Conservation (phyloP, 2,329 filamentous ascomycete species). For the Microcera coccophila region DNA sequence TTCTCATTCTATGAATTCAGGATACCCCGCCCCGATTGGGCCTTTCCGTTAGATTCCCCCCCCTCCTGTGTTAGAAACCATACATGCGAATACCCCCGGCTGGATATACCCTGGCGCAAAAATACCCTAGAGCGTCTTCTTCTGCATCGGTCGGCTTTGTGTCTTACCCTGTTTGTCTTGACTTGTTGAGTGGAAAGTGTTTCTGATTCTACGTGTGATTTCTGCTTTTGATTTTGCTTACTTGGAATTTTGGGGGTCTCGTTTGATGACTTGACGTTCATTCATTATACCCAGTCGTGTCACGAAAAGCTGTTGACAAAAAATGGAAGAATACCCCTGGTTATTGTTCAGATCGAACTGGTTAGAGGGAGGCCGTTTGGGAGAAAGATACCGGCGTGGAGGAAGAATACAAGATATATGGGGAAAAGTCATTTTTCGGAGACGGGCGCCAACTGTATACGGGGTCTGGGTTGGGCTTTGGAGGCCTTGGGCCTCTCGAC, state of each 20-base stretch:
- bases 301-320: slow-evolving; percentile 29
- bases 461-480: slow-evolving; percentile 17
- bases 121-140: slow-evolving; percentile 49
- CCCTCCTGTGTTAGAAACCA: slow-evolving; percentile 46
- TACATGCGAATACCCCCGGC: slow-evolving; percentile 58
- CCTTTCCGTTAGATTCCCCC: slow-evolving; percentile 74
- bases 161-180: slow-evolving; percentile 32
- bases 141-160: slow-evolving; percentile 47
- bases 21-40: slow-evolving; percentile 90
- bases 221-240: slow-evolving; percentile 23
- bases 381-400: slow-evolving; percentile 26
- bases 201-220: slow-evolving; percentile 17
- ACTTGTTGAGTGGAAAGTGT: slow-evolving; percentile 19
- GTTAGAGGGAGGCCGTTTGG: slow-evolving; percentile 22
- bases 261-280: slow-evolving; percentile 34
- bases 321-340: slow-evolving; percentile 35
- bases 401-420: slow-evolving; percentile 20
- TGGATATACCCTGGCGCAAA: slow-evolving; percentile 64
- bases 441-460: slow-evolving; percentile 15
- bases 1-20: slow-evolving; percentile 91
- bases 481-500: background rate
- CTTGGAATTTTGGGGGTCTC: slow-evolving; percentile 27
- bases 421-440: slow-evolving; percentile 18
- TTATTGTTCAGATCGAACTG: slow-evolving; percentile 23
- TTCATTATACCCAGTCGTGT: slow-evolving; percentile 35